Conservation (phyloP, 2,329 filamentous ascomycete species). For the Pleochaeta shiraiana region DNA sequence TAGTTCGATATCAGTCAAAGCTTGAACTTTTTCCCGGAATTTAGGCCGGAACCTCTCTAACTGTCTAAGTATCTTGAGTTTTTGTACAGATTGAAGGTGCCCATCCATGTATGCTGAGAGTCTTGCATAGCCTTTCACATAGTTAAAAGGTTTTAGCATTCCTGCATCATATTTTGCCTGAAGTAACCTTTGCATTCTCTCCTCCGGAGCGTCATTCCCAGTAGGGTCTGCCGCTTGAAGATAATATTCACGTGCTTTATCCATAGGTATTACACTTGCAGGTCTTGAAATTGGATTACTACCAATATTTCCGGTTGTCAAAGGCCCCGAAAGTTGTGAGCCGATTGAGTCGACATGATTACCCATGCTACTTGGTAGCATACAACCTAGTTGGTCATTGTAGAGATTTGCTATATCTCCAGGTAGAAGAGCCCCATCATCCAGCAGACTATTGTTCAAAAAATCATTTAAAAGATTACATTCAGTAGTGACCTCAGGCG, state of each 20-base stretch:
- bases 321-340: conserved; percentile 17
- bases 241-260: conserved; percentile 70
- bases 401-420: conserved; percentile 43
- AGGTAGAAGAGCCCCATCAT: conserved; percentile 52
- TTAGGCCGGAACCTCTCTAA: conserved; percentile 87
- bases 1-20: conserved; percentile 79
- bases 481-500: conserved; percentile 88
- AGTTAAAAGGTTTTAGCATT: conserved; percentile 90
- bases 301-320: conserved; percentile 20
- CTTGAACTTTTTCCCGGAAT: conserved; percentile 87
- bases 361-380: conserved; percentile 26
- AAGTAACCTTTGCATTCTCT: conserved; percentile 85
- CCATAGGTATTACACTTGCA: conserved; percentile 32
- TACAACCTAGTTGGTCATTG: conserved; percentile 29
- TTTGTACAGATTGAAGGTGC: conserved; percentile 60
- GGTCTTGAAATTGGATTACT: conserved; percentile 37
- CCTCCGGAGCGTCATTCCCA: conserved; percentile 67
- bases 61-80: conserved; percentile 79
- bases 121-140: conserved; percentile 85
- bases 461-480: conserved; percentile 96
- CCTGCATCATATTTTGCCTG: conserved; percentile 94
- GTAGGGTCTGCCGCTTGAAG: conserved; percentile 91
- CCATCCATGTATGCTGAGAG: conserved; percentile 82
- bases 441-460: conserved; percentile 72
- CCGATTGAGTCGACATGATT: conserved; percentile 18